Conservation (phyloP, 2,329 filamentous ascomycete species). For the Penicillium decumbens region DNA sequence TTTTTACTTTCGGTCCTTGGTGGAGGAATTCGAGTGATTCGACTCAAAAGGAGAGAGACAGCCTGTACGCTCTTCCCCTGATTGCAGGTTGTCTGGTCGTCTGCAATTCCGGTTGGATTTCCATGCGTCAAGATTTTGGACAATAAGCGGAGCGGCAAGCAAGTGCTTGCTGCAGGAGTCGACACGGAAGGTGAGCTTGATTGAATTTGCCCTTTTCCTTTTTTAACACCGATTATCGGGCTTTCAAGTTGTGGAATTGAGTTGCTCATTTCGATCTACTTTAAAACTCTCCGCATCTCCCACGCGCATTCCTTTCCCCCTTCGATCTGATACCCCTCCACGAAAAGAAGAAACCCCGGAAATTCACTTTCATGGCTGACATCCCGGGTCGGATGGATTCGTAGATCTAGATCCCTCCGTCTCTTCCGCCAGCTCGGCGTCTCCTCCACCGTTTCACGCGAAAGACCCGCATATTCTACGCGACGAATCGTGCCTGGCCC, state of each 20-base stretch:
- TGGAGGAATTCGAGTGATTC: not conserved
- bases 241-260: constrained; percentile 2
- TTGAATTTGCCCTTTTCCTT: constrained; percentile 6
- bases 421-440: constrained; percentile 38
- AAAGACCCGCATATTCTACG: constrained; percentile 26
- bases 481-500: constrained; percentile 31
- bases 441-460: constrained; percentile 30
- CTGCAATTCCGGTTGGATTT: constrained; percentile 33
- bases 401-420: constrained; percentile 37
- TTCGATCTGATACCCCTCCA: constrained; percentile 8
- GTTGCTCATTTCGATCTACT: not conserved
- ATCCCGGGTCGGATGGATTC: constrained; percentile 12
- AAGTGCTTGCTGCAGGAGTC: constrained; percentile 46
- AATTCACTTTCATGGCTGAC: not conserved
- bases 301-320: constrained; percentile 15
- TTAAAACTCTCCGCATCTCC: constrained; percentile 4
- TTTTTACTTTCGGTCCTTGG: constrained; percentile 20
- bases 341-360: not conserved
- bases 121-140: constrained; percentile 46
- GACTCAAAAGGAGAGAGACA: not conserved
- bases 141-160: constrained; percentile 45
- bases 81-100: constrained; percentile 28
- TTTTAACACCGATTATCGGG: constrained; percentile 4
- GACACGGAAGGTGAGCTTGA: constrained; percentile 43
- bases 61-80: constrained; percentile 7